Evolutionary conservation across 441 rosid species (phyloP), one percentile per base, ranked within the genome.

Genomic region (Gossypium gossypioides): DNA sequence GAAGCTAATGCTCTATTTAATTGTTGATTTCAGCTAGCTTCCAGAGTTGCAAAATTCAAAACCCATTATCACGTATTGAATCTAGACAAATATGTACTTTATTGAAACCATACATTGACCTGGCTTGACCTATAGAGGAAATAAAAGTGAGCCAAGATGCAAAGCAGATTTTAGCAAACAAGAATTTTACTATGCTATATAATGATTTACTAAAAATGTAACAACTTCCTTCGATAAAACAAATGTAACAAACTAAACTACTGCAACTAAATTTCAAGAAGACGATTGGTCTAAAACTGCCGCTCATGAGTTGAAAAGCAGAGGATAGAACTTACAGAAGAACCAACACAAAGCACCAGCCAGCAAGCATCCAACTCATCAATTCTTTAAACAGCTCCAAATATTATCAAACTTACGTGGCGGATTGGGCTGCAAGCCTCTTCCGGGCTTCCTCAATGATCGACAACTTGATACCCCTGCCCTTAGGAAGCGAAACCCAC

Each of bases 401-500:
- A 34, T 34, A 34, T 34, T 6, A 34, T 34, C 40, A 34, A 34
- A 34, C 15, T 24, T 25, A 71, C 1, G 83, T 79, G 4, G 86
- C 80, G 40, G 87, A 72, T 75, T 86, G 88, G 46, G 32, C 15
- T 3, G 61, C 32, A 57, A 57, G 61, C 61, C 61, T 57, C 61
- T 57, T 57, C 61, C 61, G 25, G n/a, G 93, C 93, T 78, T 90
- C 93, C 73, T 90, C 96, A 19, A 87, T 87, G 81, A 90, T 84
- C 6, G 90, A 78, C 73, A 90, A 80, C 85, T 89, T 87, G 72
- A 89, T 89, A 81, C 93, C 94, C 82, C 84, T 91, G 63, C 96
- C 94, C 83, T 86, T 87, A 40, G 94, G 94, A 80, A 89, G 91
- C 19, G 89, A 86, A 3, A 89, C 88, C 96, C 91, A 87, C 0